Evolutionary conservation across 352 stramenopile genomes (phyloP), one percentile per base, ranked within the genome.

Genomic region (Pythium biforme): DNA sequence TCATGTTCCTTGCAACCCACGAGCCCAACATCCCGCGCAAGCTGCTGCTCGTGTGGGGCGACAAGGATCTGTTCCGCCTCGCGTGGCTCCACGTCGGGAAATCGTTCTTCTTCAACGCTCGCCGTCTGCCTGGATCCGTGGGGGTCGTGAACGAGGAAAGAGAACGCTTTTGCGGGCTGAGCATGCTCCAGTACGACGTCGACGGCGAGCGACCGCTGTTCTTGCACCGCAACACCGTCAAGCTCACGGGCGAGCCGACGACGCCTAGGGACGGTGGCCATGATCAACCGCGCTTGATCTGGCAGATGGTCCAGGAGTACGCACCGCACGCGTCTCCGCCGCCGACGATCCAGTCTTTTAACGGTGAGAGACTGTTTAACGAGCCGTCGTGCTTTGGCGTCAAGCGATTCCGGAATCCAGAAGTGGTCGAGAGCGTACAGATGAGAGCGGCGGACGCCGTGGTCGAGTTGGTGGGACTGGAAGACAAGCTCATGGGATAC

Each of bases 381-480:
- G 63, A 88, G 65, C 79, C 70, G 12, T 89, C 81, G 15, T 89
- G 79, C 56, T 90, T 90, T 46, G 81, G 81, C 10, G 55, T 88
- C 15, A 90, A 85, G 59, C 70, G 77, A 5, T 83, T 73, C 43
- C n/a, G 50, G n/a, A 33, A 27, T 39, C 59, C 55, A 4, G 4
- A 59, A 5, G 48, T 61, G 40, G 20, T 9, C 6, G 14, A 20
- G 4, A 1, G 39, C 2, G 54, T 72, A 6, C 14, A 48, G 26
- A 72, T 61, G 40, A 54, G 33, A 23, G 26, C 43, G 2, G 55
- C 27, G 0, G 23, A 40, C 17, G 17, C 25, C 6, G 20, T 64
- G 2, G 3, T 14, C 2, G 40, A 59, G 37, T 52, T 72, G 10
- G 5, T 34, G 0, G 49, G 49, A n/a, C 31, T 72, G 14, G 65